Conservation (phyloP, 306 rosid species). For the Vigna nakashimae region DNA sequence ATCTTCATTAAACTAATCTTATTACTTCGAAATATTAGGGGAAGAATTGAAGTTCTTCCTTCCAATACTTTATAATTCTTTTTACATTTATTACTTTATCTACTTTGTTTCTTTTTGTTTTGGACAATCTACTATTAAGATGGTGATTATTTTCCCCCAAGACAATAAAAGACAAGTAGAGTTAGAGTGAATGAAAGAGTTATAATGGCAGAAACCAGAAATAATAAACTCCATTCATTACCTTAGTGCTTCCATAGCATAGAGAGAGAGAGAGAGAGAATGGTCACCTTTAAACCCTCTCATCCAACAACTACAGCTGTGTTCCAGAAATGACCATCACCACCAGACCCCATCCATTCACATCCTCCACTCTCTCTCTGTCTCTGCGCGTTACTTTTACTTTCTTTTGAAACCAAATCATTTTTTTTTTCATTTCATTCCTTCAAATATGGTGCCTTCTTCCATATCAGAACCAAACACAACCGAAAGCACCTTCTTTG, state of each 20-base stretch:
- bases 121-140: not conserved
- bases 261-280: not conserved
- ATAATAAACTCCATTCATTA: not conserved
- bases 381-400: constrained; percentile 36
- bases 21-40: too few relatives aligned
- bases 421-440: constrained; percentile 43
- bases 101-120: too few relatives aligned
- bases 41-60: too few relatives aligned
- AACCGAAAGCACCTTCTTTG: not conserved
- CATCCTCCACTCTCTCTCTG: constrained; percentile 4
- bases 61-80: too few relatives aligned
- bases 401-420: constrained; percentile 53
- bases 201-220: not conserved
- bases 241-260: not conserved
- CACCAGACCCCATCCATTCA: constrained; percentile 30
- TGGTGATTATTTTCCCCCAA: not conserved
- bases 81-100: too few relatives aligned
- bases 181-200: not conserved
- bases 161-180: not conserved
- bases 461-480: constrained; percentile 14
- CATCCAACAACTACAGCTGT: constrained; percentile 43
- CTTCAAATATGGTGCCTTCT: constrained; percentile 14
- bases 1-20: too few relatives aligned
- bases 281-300: constrained; percentile 33
- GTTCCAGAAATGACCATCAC: constrained; percentile 41